Conservation (phyloP, 768 basidiomycete species). For the Phylloporus arenicola region DNA sequence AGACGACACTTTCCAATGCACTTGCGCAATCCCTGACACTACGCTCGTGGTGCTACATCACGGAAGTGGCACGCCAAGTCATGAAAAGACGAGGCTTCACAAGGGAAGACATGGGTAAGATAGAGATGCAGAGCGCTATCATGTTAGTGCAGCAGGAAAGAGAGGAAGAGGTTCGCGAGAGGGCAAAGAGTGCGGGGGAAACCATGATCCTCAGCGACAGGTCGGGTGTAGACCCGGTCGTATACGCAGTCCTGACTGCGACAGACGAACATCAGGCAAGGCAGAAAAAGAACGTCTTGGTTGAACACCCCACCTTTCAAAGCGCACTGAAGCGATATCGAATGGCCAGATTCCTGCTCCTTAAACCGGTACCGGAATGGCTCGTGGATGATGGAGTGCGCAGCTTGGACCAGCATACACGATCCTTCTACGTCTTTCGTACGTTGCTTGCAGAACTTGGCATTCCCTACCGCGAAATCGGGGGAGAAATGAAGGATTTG, state of each 20-base stretch:
- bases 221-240: conserved; percentile 59
- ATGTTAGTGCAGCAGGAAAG: conserved; percentile 48
- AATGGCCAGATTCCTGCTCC: conserved; percentile 46
- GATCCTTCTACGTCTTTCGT: conserved; percentile 37
- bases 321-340: conserved; percentile 39
- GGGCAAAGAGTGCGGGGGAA: conserved; percentile 11
- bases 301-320: conserved; percentile 37
- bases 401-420: conserved; percentile 43
- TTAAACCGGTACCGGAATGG: conserved; percentile 56
- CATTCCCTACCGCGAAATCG: conserved; percentile 44
- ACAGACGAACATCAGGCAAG: conserved; percentile 33
- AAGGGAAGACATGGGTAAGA: conserved; percentile 41
- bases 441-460: conserved; percentile 36
- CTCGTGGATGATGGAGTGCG: conserved; percentile 59
- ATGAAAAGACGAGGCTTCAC: conserved; percentile 52
- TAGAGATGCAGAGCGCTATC: conserved; percentile 62
- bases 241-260: conserved; percentile 52
- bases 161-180: conserved; percentile 31
- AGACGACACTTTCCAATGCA: conserved; percentile 59
- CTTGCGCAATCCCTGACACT: conserved; percentile 41
- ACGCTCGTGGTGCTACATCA: conserved; percentile 38
- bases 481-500: conserved; percentile 39
- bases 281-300: conserved; percentile 32
- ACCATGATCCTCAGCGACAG: conserved; percentile 51
- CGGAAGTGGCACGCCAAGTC: conserved; percentile 56